Conservation (phyloP, 108 stramenopile species). For the Skeletonema costatum region DNA sequence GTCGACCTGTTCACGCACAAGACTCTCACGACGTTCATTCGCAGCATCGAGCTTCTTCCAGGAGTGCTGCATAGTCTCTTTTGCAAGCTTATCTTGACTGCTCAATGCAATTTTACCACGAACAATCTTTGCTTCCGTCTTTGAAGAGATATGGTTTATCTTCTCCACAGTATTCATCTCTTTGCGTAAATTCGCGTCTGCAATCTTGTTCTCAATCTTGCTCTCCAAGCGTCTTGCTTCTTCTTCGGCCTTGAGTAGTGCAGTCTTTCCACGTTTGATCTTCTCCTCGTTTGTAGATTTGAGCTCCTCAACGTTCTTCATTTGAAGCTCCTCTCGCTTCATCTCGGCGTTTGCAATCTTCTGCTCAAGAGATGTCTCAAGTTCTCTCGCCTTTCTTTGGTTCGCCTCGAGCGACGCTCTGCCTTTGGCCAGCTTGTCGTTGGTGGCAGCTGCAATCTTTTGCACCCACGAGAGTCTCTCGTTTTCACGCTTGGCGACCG, state of each 20-base stretch:
- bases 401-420: too few species aligned
- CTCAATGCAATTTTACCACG: constrained; percentile 6
- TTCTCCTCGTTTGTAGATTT: too few species aligned
- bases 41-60: constrained; percentile 17
- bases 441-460: constrained; percentile 15
- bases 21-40: constrained; percentile 10
- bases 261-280: constrained; percentile 5
- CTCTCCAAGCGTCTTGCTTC: not conserved
- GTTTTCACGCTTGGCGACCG: constrained; percentile 6
- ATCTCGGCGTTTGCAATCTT: too few species aligned
- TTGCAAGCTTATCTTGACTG: not conserved
- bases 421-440: constrained; percentile 1
- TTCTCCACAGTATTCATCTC: constrained; percentile 3
- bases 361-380: too few species aligned
- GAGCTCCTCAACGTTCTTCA: too few species aligned
- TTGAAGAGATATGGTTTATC: not conserved
- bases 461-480: constrained; percentile 1
- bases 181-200: constrained; percentile 13
- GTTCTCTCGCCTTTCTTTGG: too few species aligned
- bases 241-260: not conserved
- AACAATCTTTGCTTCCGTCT: constrained; percentile 14
- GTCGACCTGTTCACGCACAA: constrained; percentile 9
- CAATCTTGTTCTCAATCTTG: constrained; percentile 17
- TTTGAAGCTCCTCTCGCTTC: too few species aligned
- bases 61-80: not conserved